phyloP scores from a whole-genome alignment of 352 stramenopile species.

The Globisporangium rhizosaccharum region DNA sequence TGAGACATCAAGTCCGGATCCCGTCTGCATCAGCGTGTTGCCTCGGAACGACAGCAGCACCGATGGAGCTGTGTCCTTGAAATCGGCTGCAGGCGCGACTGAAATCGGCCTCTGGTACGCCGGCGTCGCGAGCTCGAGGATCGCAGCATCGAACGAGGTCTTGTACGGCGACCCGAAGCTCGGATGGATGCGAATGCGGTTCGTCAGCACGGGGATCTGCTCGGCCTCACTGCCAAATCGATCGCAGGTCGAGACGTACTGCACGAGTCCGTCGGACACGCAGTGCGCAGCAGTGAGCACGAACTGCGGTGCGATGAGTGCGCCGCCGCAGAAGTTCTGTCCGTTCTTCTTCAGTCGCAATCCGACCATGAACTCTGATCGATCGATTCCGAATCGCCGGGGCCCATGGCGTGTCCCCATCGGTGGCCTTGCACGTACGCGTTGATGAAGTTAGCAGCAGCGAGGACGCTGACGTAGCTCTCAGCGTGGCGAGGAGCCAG shows the following conservation, averaged over 20 bases:
- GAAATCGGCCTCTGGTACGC: slow-evolving; percentile 2
- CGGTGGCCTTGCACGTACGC: background rate
- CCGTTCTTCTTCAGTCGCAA: slow-evolving; percentile 1
- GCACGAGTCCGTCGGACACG: slow-evolving; percentile 10
- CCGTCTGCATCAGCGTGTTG: no score
- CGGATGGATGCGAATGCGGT: slow-evolving; percentile 25
- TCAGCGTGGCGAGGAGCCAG: background rate
- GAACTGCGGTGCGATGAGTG: slow-evolving; percentile 4
- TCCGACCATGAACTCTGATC: background rate
- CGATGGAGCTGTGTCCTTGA: background rate
- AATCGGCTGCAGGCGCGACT: background rate
- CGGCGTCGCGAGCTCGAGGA: slow-evolving; percentile 16
- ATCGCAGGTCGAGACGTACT: slow-evolving; percentile 8
- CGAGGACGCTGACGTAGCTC: background rate
- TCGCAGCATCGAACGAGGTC: slow-evolving; percentile 15
- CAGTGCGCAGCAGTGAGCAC: slow-evolving; percentile 9
- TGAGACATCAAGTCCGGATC: background rate
- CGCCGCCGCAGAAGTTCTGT: slow-evolving; percentile 4
- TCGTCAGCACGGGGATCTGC: background rate
- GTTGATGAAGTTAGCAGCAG: slow-evolving; percentile 11
- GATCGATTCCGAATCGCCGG: background rate
- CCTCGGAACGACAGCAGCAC: no score
- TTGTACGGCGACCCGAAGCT: slow-evolving; percentile 9
- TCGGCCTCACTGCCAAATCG: slow-evolving; percentile 5
- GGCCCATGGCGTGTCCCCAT: background rate